A percentile compares a stretch with the other conserved stretches of the same genome.
These are phyloP conservation scores for Kwoniella newhampshirensis DNA, from an alignment of 768 basidiomycete genomes.

Conservation along the genomic window DNA sequence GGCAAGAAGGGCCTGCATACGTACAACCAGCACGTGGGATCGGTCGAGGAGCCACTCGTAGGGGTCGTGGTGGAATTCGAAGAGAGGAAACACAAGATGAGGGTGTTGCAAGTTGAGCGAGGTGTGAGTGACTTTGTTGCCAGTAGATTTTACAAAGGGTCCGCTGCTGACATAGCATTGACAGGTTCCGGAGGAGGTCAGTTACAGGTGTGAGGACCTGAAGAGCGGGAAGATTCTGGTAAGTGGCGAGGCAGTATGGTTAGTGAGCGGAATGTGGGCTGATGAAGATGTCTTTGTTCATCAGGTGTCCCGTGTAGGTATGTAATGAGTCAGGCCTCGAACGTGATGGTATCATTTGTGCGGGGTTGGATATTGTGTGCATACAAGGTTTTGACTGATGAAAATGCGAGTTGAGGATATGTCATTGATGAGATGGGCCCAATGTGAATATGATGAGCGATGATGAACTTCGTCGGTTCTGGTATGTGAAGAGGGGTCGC, in stretches of 20 bases:
- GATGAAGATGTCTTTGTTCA: background rate
- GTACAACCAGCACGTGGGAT: conserved; percentile 66
- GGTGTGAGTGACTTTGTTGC: conserved; percentile 59
- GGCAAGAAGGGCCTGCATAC: conserved; percentile 71
- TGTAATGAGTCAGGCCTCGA: too few relatives aligned
- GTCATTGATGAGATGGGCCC: too few relatives aligned
- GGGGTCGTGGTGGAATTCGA: conserved; percentile 82
- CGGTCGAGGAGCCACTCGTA: conserved; percentile 61
- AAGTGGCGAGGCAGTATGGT: conserved; percentile 13
- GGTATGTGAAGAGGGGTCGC: too few relatives aligned
- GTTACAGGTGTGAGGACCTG: conserved; percentile 83
- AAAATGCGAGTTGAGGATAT: too few relatives aligned
- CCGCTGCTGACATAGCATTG: conserved; percentile 50
- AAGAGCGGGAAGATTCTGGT: conserved; percentile 83
- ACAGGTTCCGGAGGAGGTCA: conserved; percentile 64
- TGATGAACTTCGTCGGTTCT: too few relatives aligned
- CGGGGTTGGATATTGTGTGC: too few relatives aligned
- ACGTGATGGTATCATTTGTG: too few relatives aligned
- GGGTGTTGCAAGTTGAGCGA: conserved; percentile 81
- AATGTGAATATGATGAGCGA: too few relatives aligned
- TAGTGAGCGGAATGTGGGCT: background rate
- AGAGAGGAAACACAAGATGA: conserved; percentile 79
- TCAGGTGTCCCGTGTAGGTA: conserved; percentile 25
- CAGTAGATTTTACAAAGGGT: background rate
- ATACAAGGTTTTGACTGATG: too few relatives aligned